Evolutionary conservation across 2,329 filamentous ascomycete genomes (phyloP).

Genomic region (Cladosporium sp.): DNA sequence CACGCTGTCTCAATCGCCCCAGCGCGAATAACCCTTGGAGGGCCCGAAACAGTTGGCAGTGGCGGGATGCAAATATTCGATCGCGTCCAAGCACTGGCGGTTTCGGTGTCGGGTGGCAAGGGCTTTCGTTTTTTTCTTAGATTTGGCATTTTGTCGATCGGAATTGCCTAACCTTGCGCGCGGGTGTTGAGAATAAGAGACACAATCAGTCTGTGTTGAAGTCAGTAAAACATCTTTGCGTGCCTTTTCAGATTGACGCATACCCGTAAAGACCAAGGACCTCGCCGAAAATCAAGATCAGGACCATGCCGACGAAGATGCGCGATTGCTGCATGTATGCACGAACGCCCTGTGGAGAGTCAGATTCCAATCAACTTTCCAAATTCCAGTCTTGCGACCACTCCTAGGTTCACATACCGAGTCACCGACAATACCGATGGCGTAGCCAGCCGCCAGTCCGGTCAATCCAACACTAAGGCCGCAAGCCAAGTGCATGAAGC

Average conservation of each 20-base stretch:
- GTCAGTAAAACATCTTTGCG: slow-evolving; percentile 25
- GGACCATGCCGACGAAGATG: slow-evolving; percentile 97
- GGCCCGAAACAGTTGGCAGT: neutral
- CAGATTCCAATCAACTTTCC: neutral
- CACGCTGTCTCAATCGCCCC: neutral
- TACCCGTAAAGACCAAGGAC: slow-evolving; percentile 96
- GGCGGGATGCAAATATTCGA: neutral
- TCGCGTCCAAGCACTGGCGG: neutral
- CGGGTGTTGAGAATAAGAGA: slow-evolving; percentile 85
- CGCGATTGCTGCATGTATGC: slow-evolving; percentile 95
- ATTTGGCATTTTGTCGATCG: neutral
- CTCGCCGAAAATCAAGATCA: slow-evolving; percentile 98
- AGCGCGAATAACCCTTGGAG: neutral
- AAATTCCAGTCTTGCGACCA: neutral
- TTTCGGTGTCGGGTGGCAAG: neutral
- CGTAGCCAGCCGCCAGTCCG: slow-evolving; percentile 91
- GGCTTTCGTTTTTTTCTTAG: neutral
- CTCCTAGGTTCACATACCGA: slow-evolving; percentile 55
- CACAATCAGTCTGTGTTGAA: slow-evolving; percentile 71
- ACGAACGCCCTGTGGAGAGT: slow-evolving; percentile 67
- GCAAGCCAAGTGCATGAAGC: slow-evolving; percentile 90
- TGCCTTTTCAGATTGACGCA: slow-evolving; percentile 34
- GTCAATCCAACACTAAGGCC: slow-evolving; percentile 90
- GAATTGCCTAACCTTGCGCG: slow-evolving; percentile 28
- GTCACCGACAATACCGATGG: slow-evolving; percentile 94